Percentiles rank a stretch among this genome's conserved stretches.
phyloP scores from a whole-genome alignment of 2,329 filamentous ascomycete genomes.

The Thelonectria rubi region DNA sequence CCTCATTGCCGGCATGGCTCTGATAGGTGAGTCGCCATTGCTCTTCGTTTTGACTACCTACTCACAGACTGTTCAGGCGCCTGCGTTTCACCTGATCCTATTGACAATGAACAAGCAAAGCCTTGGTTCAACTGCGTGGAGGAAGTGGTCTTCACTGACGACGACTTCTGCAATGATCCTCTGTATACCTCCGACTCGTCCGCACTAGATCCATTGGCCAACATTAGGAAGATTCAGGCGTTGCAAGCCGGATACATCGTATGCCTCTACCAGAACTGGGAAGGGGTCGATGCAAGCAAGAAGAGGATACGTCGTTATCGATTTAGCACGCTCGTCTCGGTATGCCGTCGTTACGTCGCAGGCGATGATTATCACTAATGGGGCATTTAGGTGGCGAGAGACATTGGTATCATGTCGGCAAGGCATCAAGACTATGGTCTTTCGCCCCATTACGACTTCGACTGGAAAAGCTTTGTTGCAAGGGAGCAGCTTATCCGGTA shows the following conservation, averaged over 20 bases:
- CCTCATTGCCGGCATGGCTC: not conserved
- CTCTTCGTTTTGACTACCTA: not conserved
- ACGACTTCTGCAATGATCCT: not conserved
- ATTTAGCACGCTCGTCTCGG: slow-evolving; percentile 5
- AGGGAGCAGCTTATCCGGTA: slow-evolving; percentile 9
- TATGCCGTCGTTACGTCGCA: not conserved
- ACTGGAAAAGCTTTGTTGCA: slow-evolving; percentile 3
- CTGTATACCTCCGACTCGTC: not conserved
- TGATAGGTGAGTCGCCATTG: slow-evolving; percentile 1
- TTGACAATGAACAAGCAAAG: not conserved
- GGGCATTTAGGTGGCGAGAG: not conserved
- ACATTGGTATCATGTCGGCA: slow-evolving; percentile 2
- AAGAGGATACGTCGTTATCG: slow-evolving; percentile 9
- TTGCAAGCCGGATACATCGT: slow-evolving; percentile 4
- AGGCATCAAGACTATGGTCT: slow-evolving; percentile 1
- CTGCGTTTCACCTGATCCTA: not conserved
- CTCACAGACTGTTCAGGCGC: not conserved
- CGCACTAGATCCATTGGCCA: not conserved
- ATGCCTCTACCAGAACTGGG: slow-evolving; percentile 11
- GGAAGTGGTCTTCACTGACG: slow-evolving; percentile 10
- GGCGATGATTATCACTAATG: not conserved
- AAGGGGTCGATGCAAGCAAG: slow-evolving; percentile 6
- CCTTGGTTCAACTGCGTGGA: slow-evolving; percentile 9
- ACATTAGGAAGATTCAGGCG: slow-evolving; percentile 2
- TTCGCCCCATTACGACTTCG: not conserved